Evolutionary conservation across 768 basidiomycete genomes (phyloP).

Genomic region (Auricularia heimuer): DNA sequence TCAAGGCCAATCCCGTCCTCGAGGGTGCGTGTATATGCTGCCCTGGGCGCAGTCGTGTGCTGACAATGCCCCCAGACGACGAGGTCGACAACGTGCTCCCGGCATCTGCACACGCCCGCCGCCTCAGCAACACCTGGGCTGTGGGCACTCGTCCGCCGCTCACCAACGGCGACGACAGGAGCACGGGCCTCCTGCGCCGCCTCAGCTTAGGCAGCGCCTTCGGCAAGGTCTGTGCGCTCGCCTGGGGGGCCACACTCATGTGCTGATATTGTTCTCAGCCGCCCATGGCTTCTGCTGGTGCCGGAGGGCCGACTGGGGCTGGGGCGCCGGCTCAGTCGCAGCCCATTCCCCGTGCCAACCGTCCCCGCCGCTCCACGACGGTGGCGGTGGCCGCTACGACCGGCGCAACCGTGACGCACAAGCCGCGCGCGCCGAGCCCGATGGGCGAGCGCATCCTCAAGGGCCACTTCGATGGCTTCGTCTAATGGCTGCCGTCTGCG

Average conservation of each 20-base stretch:
- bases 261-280: conserved; percentile 4
- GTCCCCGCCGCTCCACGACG: conserved; percentile 45
- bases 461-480: conserved; percentile 87
- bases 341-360: conserved; percentile 26
- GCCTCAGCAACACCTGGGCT: conserved; percentile 44
- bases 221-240: conserved; percentile 32
- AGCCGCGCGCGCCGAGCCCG: conserved; percentile 56
- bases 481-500: conserved; percentile 28
- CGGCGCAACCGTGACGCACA: conserved; percentile 25
- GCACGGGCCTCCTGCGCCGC: conserved; percentile 59
- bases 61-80: conserved; percentile 20
- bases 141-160: conserved; percentile 7
- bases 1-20: conserved; percentile 49
- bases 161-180: conserved; percentile 47
- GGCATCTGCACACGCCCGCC: conserved; percentile 42
- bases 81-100: conserved; percentile 31
- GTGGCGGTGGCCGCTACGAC: conserved; percentile 28
- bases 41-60: not conserved
- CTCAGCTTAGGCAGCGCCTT: conserved; percentile 60
- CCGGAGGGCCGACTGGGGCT: not conserved
- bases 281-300: conserved; percentile 3
- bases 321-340: conserved; percentile 14
- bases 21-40: conserved; percentile 40
- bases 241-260: too few species aligned
- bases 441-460: conserved; percentile 89